Conservation (phyloP, 495 filamentous ascomycete genomes). For the Wilcoxina mikolae region DNA sequence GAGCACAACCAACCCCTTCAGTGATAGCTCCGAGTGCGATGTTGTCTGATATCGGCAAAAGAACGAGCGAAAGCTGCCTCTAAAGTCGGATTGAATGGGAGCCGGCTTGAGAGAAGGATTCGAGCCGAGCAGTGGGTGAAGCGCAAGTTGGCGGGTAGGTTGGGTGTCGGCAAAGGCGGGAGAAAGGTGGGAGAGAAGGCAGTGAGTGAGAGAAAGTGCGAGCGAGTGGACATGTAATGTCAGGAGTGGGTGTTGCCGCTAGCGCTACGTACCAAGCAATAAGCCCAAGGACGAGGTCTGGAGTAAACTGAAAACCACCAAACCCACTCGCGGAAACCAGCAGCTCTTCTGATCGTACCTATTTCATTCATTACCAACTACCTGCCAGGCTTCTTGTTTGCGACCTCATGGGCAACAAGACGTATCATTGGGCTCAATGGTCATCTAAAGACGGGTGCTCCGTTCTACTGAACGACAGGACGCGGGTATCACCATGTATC, state of each 20-base stretch:
- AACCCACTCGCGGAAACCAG: too few relatives aligned
- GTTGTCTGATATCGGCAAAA: background rate
- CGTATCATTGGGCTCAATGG: too few relatives aligned
- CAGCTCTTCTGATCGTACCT: too few relatives aligned
- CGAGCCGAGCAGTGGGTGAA: background rate
- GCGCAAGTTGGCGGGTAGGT: background rate
- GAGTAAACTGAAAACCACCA: too few relatives aligned
- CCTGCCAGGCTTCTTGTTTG: too few relatives aligned
- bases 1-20: constrained; percentile 6
- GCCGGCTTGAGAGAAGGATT: background rate
- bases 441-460: too few relatives aligned
- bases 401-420: too few relatives aligned
- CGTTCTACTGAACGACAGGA: too few relatives aligned
- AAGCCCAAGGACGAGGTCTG: too few relatives aligned
- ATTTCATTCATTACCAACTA: too few relatives aligned
- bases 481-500: too few relatives aligned
- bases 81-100: background rate
- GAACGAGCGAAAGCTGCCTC: background rate
- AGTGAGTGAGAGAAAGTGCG: background rate
- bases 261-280: too few relatives aligned
- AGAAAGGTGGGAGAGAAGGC: background rate
- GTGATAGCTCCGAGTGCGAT: background rate
- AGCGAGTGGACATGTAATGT: background rate
- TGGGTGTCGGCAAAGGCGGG: background rate
- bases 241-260: background rate